Evolutionary conservation across 495 filamentous ascomycete species (phyloP), one percentile per base, ranked within the genome.

Genomic region (Aspergillus homomorphus): DNA sequence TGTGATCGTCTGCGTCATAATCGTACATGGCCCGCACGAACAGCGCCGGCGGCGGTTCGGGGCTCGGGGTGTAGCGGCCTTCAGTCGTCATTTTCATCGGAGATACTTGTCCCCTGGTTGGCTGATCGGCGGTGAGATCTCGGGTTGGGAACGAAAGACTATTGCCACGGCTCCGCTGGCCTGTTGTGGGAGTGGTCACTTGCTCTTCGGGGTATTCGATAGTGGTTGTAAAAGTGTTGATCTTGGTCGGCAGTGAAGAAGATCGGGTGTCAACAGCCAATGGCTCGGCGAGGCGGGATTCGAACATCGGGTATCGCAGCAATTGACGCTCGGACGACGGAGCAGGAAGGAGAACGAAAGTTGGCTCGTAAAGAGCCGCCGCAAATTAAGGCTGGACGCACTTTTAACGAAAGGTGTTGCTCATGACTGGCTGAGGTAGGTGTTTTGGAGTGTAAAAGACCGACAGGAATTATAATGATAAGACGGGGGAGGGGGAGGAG

Each of bases 21-120:
- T 97, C 91, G 78, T 98, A 98, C 57, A 97, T 83, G 18, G 94
- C 94, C 62, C 92, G 89, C 67, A 98, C 95, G 69, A 92, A 97
- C 75, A 96, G 86, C 61, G 87, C 85, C 61, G 91, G 84, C 20
- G 85, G 82, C 41, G 89, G 87, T 62, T 89, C 83, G 12, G 79
- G 74, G 65, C 83, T 84, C 58, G 86, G 85, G 57, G 83, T 79
- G 65, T 88, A 83, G 58, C 87, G 85, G 69, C 76, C 69, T 68
- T 66, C 43, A 63, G 64, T 62, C 10, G 70, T 67, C 61, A 75
- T 60, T 59, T 72, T 73, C 59, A 68, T 65, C 21, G 73, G 68
- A 6, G 76, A 67, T 43, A 61, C 50, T 30, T 65, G 69, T 21
- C 65, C 63, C 46, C 68, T 62, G 54, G 62, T 61, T 53, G 71